These are phyloP conservation scores for Ophiocordyceps camponoti-rufipedis DNA, from an alignment of 2,329 filamentous ascomycete species.

Conservation along the genomic window DNA sequence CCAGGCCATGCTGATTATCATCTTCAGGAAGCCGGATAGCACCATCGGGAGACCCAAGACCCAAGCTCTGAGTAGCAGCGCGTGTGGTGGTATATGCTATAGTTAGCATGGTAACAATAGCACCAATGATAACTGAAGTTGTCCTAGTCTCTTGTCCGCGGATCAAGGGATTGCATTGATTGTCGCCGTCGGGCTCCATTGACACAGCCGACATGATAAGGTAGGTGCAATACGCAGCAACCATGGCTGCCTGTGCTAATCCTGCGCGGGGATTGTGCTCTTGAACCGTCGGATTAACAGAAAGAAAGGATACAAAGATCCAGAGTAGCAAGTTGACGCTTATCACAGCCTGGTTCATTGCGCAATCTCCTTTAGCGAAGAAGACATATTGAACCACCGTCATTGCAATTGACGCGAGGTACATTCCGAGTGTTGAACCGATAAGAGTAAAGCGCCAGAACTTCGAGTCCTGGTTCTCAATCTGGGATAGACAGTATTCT, in stretches of 20 bases:
- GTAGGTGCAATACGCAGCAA: conserved; percentile 95
- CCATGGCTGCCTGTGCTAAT: conserved; percentile 92
- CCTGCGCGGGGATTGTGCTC: conserved; percentile 86
- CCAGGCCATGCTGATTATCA: conserved; percentile 64
- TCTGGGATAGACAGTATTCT: conserved; percentile 85
- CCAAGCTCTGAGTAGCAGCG: conserved; percentile 78
- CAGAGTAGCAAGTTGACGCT: conserved; percentile 82
- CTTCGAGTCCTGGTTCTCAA: conserved; percentile 72
- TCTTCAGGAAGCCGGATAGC: conserved; percentile 43
- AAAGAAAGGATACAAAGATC: conserved; percentile 62
- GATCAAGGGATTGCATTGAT: conserved; percentile 82
- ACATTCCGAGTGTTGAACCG: conserved; percentile 88
- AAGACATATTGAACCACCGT: conserved; percentile 95
- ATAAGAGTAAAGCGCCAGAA: conserved; percentile 78
- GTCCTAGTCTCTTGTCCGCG: conserved; percentile 73
- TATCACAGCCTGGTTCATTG: conserved; percentile 94
- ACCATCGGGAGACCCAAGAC: conserved; percentile 38
- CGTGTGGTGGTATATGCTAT: conserved; percentile 96
- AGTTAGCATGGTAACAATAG: conserved; percentile 89
- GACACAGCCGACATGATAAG: conserved; percentile 95
- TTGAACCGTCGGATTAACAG: conserved; percentile 78
- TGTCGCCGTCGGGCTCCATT: conserved; percentile 85
- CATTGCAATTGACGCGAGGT: conserved; percentile 76
- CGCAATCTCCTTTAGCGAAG: conserved; percentile 65
- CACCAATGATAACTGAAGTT: conserved; percentile 79